Evolutionary conservation across 306 rosid genomes (phyloP).

Genomic region (Vigna radiata): DNA sequence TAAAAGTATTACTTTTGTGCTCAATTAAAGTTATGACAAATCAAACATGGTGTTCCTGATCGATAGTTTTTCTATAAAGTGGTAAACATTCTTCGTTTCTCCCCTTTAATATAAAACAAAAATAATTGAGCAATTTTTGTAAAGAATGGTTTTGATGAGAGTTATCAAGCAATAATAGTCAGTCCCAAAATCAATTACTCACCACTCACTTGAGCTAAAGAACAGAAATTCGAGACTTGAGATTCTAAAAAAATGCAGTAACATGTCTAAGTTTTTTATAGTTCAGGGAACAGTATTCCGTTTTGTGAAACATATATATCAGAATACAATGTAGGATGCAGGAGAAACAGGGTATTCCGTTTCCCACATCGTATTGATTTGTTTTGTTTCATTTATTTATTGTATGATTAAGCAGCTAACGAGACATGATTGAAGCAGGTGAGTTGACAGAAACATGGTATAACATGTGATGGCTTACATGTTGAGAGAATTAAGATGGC

Average conservation of each 20-base stretch:
- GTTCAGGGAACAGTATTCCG: no score
- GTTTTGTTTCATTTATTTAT: background rate
- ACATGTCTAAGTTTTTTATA: no score
- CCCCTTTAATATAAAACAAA: no score
- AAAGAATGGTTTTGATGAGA: no score
- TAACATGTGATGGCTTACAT: background rate
- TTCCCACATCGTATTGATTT: background rate
- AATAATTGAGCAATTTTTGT: no score
- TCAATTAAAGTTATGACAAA: background rate
- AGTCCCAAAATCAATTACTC: no score
- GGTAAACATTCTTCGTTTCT: no score
- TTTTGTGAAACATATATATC: background rate
- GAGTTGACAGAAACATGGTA: conserved; percentile 1
- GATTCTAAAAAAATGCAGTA: no score
- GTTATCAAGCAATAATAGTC: no score
- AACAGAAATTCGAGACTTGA: no score
- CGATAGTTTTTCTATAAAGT: no score
- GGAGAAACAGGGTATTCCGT: background rate
- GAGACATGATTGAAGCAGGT: background rate
- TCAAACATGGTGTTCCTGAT: background rate
- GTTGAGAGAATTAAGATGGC: background rate
- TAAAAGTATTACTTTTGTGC: background rate
- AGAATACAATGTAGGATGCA: background rate
- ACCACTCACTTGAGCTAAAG: no score
- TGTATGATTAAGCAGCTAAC: background rate